Conservation (phyloP, 495 filamentous ascomycete genomes). For the Bathelium albidoporum region DNA sequence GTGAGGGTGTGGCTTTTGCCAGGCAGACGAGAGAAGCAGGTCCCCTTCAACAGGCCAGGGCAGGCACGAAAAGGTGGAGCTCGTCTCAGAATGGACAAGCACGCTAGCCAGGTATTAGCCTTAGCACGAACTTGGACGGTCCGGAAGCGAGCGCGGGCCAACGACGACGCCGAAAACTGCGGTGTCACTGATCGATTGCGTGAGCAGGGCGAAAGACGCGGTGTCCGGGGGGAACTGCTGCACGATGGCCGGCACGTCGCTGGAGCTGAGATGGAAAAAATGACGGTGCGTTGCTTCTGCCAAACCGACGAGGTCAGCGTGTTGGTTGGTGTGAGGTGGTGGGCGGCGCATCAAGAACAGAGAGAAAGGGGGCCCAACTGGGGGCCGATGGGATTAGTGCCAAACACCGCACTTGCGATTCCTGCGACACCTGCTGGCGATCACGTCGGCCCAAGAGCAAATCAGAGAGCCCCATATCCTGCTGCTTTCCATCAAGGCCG, state of each 20-base stretch:
- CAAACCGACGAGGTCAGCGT: slow-evolving; percentile 4
- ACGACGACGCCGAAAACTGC: not conserved
- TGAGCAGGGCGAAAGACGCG: not conserved
- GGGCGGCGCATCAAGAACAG: not conserved
- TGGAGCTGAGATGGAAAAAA: too few relatives aligned
- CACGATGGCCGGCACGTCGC: too few relatives aligned
- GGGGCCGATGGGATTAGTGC: not conserved
- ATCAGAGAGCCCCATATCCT: not conserved
- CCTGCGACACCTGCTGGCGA: not conserved
- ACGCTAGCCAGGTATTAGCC: not conserved
- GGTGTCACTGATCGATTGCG: not conserved
- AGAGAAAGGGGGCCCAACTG: not conserved
- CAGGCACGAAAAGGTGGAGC: not conserved
- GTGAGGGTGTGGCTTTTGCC: not conserved
- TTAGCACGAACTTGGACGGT: not conserved
- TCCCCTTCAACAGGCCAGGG: too few relatives aligned
- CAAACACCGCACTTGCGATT: not conserved
- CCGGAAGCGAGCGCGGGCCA: not conserved
- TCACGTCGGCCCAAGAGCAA: not conserved
- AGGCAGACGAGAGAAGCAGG: not conserved
- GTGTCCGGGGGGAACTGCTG: not conserved
- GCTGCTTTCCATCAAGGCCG: not conserved
- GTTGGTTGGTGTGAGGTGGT: not conserved
- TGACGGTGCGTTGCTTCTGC: too few relatives aligned
- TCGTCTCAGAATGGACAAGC: not conserved